Conservation (phyloP, 139 green algal species). For the Coelastrella sp. region DNA sequence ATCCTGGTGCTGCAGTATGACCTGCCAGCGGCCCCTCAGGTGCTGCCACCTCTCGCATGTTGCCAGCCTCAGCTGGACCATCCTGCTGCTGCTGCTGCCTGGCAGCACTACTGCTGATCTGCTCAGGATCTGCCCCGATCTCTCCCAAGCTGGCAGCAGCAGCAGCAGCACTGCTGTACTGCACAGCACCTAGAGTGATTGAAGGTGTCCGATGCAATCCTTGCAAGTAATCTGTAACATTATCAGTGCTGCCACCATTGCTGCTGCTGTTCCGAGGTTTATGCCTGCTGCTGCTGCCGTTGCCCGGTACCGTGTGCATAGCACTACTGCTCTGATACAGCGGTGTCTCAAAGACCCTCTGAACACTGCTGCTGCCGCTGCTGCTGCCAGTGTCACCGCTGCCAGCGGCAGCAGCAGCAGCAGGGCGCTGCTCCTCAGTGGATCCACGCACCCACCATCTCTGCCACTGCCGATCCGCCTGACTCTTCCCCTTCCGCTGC, state of each 20-base stretch:
- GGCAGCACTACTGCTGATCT: too few species aligned
- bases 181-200: slow-evolving; percentile 11
- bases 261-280: too few species aligned
- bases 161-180: background rate
- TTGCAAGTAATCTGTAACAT: background rate
- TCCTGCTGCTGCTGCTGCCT: too few species aligned
- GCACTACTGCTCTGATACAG: too few species aligned
- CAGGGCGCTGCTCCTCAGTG: background rate
- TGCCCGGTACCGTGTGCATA: too few species aligned
- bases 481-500: background rate
- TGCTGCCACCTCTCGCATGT: background rate
- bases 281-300: too few species aligned
- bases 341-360: too few species aligned
- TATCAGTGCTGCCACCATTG: background rate
- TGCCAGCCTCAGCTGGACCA: background rate
- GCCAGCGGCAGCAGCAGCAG: background rate
- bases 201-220: background rate
- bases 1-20: too few species aligned
- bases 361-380: too few species aligned
- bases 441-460: background rate
- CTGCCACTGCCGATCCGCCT: background rate
- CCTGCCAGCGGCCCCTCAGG: too few species aligned
- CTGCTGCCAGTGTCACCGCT: too few species aligned
- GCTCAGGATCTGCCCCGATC: too few species aligned
- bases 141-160: background rate